Evolutionary conservation across 192 early-diverging fungal species (phyloP).

Genomic region (Geranomyces variabilis): DNA sequence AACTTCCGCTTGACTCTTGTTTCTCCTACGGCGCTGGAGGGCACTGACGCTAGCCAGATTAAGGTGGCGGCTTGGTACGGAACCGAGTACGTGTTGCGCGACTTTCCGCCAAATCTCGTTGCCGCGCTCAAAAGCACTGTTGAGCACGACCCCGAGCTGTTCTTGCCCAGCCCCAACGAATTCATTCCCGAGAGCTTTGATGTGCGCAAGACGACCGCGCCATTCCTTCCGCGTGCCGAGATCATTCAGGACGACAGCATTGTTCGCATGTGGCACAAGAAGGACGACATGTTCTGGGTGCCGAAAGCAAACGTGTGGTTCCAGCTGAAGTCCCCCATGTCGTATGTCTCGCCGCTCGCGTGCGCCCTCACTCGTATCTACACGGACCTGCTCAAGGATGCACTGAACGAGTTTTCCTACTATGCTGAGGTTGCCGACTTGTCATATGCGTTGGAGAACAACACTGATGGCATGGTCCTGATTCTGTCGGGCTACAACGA

Average conservation of each 20-base stretch:
- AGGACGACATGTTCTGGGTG: conserved; percentile 90
- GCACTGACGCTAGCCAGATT: conserved; percentile 29
- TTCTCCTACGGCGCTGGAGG: conserved; percentile 34
- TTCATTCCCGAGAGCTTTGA: conserved; percentile 87
- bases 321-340: conserved; percentile 63
- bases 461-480: conserved; percentile 64
- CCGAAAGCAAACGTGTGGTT: conserved; percentile 85
- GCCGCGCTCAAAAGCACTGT: conserved; percentile 21
- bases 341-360: conserved; percentile 73
- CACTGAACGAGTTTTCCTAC: conserved; percentile 84
- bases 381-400: conserved; percentile 79
- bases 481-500: conserved; percentile 85
- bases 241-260: conserved; percentile 63
- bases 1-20: conserved; percentile 59
- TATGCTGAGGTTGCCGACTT: conserved; percentile 89
- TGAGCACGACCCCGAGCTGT: conserved; percentile 56
- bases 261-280: conserved; percentile 88
- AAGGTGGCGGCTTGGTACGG: conserved; percentile 78
- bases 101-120: conserved; percentile 55
- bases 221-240: conserved; percentile 41
- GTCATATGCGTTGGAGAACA: conserved; percentile 72
- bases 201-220: conserved; percentile 46
- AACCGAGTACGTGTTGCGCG: conserved; percentile 72
- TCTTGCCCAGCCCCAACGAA: conserved; percentile 74
- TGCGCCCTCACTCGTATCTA: conserved; percentile 74